Conservation (phyloP, 108 stramenopile species). For the Pseudonitzschia multistriata region DNA sequence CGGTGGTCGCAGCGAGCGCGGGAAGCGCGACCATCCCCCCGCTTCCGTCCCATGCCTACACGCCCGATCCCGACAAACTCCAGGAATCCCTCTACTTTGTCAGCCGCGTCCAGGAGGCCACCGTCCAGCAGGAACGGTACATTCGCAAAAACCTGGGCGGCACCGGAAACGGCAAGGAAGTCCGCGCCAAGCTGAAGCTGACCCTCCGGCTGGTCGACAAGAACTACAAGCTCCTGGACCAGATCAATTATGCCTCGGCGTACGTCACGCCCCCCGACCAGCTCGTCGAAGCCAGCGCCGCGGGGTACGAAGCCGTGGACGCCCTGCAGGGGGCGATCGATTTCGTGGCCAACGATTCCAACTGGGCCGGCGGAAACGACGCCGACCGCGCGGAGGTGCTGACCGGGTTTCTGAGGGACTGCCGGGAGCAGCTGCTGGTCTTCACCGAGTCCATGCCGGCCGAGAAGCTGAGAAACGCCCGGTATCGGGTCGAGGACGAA, state of each 20-base stretch:
- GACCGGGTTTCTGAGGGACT: conserved; percentile 34
- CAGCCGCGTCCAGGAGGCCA: conserved; percentile 70
- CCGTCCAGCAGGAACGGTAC: conserved; percentile 71
- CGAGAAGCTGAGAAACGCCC: conserved; percentile 40
- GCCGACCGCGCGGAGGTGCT: conserved; percentile 19
- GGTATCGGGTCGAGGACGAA: conserved; percentile 67
- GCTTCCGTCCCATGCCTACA: conserved; percentile 37
- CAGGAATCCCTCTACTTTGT: conserved; percentile 68
- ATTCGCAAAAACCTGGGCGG: conserved; percentile 27
- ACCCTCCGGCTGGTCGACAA: conserved; percentile 60
- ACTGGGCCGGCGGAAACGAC: conserved; percentile 21
- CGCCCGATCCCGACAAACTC: conserved; percentile 58
- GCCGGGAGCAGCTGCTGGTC: conserved; percentile 52
- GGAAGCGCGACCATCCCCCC: neutral
- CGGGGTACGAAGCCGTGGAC: conserved; percentile 62
- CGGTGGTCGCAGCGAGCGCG: too few species aligned
- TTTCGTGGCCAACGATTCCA: conserved; percentile 39
- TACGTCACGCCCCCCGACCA: conserved; percentile 35
- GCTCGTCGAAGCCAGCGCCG: conserved; percentile 49
- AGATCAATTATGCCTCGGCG: conserved; percentile 54
- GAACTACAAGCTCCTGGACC: conserved; percentile 65
- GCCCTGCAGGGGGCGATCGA: conserved; percentile 68
- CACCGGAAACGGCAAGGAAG: neutral
- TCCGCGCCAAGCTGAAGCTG: conserved; percentile 57
- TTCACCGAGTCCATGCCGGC: conserved; percentile 58